Evolutionary conservation across 768 basidiomycete genomes (phyloP).

Genomic region (Leccinum rimulosum): DNA sequence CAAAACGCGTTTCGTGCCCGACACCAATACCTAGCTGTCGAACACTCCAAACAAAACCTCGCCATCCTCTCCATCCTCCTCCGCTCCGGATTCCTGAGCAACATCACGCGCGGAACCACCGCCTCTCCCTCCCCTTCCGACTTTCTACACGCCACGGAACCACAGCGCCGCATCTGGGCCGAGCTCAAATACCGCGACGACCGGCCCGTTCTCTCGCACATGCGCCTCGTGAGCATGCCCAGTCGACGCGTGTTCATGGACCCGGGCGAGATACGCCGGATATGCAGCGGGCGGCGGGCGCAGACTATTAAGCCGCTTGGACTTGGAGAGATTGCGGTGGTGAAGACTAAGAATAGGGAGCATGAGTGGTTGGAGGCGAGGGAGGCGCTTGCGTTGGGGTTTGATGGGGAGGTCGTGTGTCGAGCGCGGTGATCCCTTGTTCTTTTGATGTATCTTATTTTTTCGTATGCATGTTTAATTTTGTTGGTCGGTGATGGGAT

Average conservation of each 20-base stretch:
- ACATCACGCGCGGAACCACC: conserved; percentile 76
- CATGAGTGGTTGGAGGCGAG: conserved; percentile 89
- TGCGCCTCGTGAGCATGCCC: conserved; percentile 83
- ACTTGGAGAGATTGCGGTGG: conserved; percentile 90
- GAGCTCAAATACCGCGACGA: conserved; percentile 93
- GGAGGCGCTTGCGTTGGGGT: conserved; percentile 77
- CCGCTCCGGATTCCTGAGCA: conserved; percentile 84
- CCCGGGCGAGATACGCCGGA: conserved; percentile 63
- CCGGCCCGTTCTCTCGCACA: conserved; percentile 72
- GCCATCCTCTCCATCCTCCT: conserved; percentile 91
- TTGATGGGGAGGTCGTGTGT: conserved; percentile 87
- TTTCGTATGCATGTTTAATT: too few relatives aligned
- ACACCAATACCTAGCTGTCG: conserved; percentile 70
- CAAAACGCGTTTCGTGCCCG: conserved; percentile 92
- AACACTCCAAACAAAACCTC: conserved; percentile 86
- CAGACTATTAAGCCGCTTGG: conserved; percentile 80
- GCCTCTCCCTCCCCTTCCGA: conserved; percentile 58
- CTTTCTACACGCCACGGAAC: conserved; percentile 58
- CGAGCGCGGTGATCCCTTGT: conserved; percentile 50
- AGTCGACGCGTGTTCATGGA: conserved; percentile 79
- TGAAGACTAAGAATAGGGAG: conserved; percentile 67
- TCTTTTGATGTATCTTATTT: too few relatives aligned
- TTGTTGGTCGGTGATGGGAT: too few relatives aligned
- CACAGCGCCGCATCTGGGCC: conserved; percentile 70
- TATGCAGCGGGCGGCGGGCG: conserved; percentile 81